Percentiles rank a stretch among this genome's conserved stretches.
Evolutionary conservation across 306 rosid species (phyloP).

Genomic region (Vachellia pachyceras): DNA sequence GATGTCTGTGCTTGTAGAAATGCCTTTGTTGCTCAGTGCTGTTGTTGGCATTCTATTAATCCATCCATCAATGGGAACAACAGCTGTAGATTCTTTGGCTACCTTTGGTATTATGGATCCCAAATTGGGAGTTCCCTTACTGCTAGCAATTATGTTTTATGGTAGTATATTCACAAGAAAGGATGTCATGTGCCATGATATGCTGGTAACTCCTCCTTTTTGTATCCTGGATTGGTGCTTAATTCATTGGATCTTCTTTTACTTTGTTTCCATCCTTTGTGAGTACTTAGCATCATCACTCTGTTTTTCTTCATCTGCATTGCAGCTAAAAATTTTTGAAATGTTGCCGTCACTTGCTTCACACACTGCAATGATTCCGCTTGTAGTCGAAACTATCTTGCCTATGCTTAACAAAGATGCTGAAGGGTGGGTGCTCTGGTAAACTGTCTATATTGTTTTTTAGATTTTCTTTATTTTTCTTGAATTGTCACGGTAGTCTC

Average conservation of each 20-base stretch:
- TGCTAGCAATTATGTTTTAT: slow-evolving; percentile 79
- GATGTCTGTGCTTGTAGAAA: slow-evolving; percentile 57
- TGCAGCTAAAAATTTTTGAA: slow-evolving; percentile 81
- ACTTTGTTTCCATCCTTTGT: slow-evolving; percentile 31
- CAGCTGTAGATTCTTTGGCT: slow-evolving; percentile 72
- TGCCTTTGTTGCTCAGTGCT: slow-evolving; percentile 70
- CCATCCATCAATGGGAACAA: slow-evolving; percentile 63
- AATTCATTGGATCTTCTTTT: slow-evolving; percentile 26
- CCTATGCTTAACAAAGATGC: slow-evolving; percentile 88
- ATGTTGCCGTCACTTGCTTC: slow-evolving; percentile 90
- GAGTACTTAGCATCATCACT: background rate
- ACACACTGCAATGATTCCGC: slow-evolving; percentile 86
- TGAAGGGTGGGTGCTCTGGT: slow-evolving; percentile 62
- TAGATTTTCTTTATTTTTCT: slow-evolving; percentile 18
- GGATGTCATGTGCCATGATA: slow-evolving; percentile 55
- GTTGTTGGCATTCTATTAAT: slow-evolving; percentile 71
- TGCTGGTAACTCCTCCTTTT: slow-evolving; percentile 68
- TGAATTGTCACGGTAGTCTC: slow-evolving; percentile 20
- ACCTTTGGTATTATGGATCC: slow-evolving; percentile 81
- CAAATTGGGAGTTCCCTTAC: slow-evolving; percentile 77
- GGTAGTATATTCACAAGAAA: slow-evolving; percentile 72
- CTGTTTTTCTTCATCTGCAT: slow-evolving; percentile 35
- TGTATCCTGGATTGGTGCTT: slow-evolving; percentile 25
- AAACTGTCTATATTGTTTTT: slow-evolving; percentile 27
- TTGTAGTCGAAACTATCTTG: slow-evolving; percentile 81